phyloP scores from a whole-genome alignment of 1,284 basidiomycete genomes.

The Sphagnurus paluster region DNA sequence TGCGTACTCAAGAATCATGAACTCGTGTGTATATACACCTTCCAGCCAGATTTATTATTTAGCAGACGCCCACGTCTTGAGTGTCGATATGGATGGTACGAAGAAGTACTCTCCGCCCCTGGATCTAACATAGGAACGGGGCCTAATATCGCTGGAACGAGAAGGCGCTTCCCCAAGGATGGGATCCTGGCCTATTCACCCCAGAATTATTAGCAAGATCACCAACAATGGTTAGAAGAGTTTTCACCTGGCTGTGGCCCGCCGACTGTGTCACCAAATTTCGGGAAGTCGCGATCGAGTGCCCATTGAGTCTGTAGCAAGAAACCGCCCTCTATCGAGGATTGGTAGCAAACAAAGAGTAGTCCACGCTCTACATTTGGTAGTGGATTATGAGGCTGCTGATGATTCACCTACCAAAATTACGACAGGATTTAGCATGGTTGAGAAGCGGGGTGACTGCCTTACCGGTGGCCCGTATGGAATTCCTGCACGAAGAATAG shows the following conservation, averaged over 20 bases:
- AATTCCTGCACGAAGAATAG: conserved; percentile 26
- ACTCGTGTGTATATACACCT: too few species aligned
- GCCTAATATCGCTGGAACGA: conserved; percentile 3
- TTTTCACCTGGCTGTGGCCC: conserved; percentile 18
- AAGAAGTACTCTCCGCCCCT: not conserved
- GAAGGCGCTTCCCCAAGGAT: too few species aligned
- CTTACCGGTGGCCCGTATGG: conserved; percentile 32
- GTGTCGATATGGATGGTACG: not conserved
- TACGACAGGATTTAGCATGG: not conserved
- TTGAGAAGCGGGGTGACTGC: not conserved
- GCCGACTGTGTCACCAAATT: conserved; percentile 15
- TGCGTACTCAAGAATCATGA: too few species aligned
- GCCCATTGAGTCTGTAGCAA: conserved; percentile 22
- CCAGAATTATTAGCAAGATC: not conserved
- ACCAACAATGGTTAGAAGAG: not conserved
- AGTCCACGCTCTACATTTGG: conserved; percentile 21
- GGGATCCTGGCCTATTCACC: conserved; percentile 24
- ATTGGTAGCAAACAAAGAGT: conserved; percentile 30
- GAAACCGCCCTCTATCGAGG: conserved; percentile 29
- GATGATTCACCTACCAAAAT: not conserved
- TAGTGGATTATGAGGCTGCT: not conserved
- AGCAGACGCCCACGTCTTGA: not conserved
- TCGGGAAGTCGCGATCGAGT: conserved; percentile 26
- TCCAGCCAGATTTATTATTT: too few species aligned
- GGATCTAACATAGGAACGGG: not conserved